These are phyloP conservation scores for Peronospora farinosa DNA, from an alignment of 352 stramenopile genomes.

Conservation along the genomic window DNA sequence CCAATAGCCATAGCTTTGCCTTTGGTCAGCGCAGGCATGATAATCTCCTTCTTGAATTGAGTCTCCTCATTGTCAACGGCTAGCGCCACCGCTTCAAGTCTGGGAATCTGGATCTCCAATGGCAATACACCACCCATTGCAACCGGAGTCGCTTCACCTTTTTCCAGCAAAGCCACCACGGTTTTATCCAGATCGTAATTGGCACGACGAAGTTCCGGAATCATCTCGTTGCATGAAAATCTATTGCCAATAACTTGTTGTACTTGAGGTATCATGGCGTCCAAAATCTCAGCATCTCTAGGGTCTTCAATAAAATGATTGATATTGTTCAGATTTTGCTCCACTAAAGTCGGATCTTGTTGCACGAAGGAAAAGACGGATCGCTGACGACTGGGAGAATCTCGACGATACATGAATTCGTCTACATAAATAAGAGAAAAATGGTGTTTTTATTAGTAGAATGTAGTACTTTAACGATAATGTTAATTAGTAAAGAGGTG, in stretches of 20 bases:
- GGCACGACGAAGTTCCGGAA: conserved; percentile 51
- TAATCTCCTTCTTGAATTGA: conserved; percentile 24
- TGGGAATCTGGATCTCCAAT: conserved; percentile 59
- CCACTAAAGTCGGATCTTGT: conserved; percentile 22
- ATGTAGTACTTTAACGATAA: neutral
- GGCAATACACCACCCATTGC: conserved; percentile 35
- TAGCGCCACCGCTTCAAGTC: conserved; percentile 51
- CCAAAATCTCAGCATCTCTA: conserved; percentile 48
- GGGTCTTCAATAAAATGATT: conserved; percentile 31
- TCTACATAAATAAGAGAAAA: conserved; percentile 31
- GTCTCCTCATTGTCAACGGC: conserved; percentile 34
- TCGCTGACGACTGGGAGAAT: conserved; percentile 68
- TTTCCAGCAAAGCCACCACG: conserved; percentile 67
- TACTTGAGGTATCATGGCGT: conserved; percentile 52
- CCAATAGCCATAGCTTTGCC: conserved; percentile 50
- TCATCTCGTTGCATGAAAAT: conserved; percentile 55
- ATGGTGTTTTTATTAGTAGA: neutral
- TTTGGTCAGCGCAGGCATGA: conserved; percentile 37
- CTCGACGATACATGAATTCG: conserved; percentile 76
- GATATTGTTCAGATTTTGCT: conserved; percentile 4
- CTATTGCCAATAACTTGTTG: conserved; percentile 41
- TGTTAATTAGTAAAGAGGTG: neutral
- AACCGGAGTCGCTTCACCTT: conserved; percentile 43
- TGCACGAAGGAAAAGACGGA: conserved; percentile 81
- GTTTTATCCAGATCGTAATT: conserved; percentile 81